Base-by-base conservation (phyloP, 805 yeast species). In the Kuraishia hungarica region DNA sequence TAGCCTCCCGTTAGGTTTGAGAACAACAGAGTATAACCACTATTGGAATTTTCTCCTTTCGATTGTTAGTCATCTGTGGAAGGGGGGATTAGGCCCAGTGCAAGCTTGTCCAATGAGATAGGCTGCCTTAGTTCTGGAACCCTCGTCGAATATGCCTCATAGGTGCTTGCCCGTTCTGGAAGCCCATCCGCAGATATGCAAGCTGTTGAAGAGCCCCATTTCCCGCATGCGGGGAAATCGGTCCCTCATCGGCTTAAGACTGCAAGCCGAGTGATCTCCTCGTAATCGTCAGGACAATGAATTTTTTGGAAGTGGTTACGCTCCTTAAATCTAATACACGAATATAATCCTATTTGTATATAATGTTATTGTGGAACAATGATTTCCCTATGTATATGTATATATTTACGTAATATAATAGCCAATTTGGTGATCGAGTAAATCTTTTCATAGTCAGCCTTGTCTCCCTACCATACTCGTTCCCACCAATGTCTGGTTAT, bases 401-500 rank as follows among this genome's bases (percentile, higher is more conserved):
- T 26, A 26, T 26, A 26, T n/a, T n/a, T n/a, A n/a, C n/a, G n/a
- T n/a, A 26, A 26, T 6, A 26, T 26, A 26, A 26, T 26, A 26
- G 29, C 29, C 29, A 10, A 26, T 26, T 6, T 26, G 29, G 8
- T 26, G 29, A 26, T 26, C 10, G 29, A 10, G 10, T 26, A 26
- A 26, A 26, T 26, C 29, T 5, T 26, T 26, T 26, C 29, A 6
- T 6, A 6, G 5, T 6, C 10, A 26, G 8, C 29, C 29, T 26
- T 26, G 29, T 26, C 29, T 26, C 10, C 29, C n/a, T 35, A 35
- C 43, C 43, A 61, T n/a, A 63, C 50, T n/a, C 60, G 55, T 28
- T 69, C 62, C 65, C 68, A 65, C 28, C 60, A 53, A 28, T 56
- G 57, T 35, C 62, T 62, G 28, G 62, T 58, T 11, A 59, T 59